phyloP scores from a whole-genome alignment of 2,329 filamentous ascomycete genomes.

The Drechslerella dactyloides region DNA sequence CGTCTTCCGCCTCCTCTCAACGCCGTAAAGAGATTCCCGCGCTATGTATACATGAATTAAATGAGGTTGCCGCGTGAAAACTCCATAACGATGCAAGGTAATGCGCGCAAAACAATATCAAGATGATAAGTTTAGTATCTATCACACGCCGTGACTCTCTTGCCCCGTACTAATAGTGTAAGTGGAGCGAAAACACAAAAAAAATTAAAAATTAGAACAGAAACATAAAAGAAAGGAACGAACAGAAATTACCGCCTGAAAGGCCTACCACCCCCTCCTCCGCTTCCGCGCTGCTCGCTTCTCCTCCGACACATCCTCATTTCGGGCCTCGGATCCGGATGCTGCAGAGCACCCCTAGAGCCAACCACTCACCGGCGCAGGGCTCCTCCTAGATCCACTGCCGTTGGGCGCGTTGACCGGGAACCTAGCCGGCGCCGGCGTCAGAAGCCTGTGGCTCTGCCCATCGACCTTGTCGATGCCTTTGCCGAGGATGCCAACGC shows the following conservation, averaged over 20 bases:
- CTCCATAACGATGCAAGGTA: conserved; percentile 46
- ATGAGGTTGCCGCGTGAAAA: conserved; percentile 21
- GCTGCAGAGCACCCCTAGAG: conserved; percentile 35
- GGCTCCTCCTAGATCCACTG: neutral
- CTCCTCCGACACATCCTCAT: conserved; percentile 14
- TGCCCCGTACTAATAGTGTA: neutral
- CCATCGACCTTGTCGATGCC: conserved; percentile 20
- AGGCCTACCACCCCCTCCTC: neutral
- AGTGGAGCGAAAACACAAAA: neutral
- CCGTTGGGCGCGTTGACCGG: conserved; percentile 33
- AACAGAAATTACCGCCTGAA: neutral
- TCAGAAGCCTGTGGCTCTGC: neutral
- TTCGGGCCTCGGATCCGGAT: neutral
- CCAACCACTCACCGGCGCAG: conserved; percentile 21
- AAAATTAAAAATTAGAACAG: neutral
- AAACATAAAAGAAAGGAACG: neutral
- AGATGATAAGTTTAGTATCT: conserved; percentile 11
- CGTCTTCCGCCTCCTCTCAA: conserved; percentile 13
- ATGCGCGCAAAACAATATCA: conserved; percentile 7
- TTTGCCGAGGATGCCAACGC: conserved; percentile 19
- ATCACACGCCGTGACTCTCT: conserved; percentile 12
- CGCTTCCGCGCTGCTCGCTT: conserved; percentile 5
- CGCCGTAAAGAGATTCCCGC: conserved; percentile 32
- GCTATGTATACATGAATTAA: conserved; percentile 38
- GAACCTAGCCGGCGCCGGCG: conserved; percentile 9